phyloP scores from a whole-genome alignment of 306 rosid genomes.

The Medicago lupulina region DNA sequence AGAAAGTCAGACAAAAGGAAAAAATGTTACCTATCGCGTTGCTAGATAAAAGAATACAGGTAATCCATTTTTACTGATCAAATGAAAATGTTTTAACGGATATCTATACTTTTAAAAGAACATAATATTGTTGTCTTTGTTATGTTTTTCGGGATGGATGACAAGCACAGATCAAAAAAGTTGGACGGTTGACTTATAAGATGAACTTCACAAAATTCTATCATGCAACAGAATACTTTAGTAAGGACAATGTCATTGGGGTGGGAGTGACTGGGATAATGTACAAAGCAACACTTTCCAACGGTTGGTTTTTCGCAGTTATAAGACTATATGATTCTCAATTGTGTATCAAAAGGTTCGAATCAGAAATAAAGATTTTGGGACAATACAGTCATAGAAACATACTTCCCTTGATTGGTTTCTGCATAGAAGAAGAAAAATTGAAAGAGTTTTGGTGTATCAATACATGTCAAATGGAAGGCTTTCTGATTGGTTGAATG shows the following conservation, averaged over 20 bases:
- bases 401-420: constrained; percentile 14
- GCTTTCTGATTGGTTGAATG: constrained; percentile 45
- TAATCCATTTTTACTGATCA: background rate
- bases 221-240: constrained; percentile 41
- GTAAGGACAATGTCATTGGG: constrained; percentile 28
- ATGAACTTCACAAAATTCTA: constrained; percentile 29
- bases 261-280: constrained; percentile 40
- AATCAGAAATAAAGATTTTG: constrained; percentile 17
- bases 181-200: constrained; percentile 1
- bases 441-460: constrained; percentile 42
- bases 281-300: constrained; percentile 38
- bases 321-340: constrained; percentile 37
- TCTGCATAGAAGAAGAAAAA: constrained; percentile 26
- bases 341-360: background rate
- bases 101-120: too few species aligned
- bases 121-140: background rate
- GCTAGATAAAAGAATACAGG: constrained; percentile 16
- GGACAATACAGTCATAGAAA: constrained; percentile 40
- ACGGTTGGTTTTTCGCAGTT: constrained; percentile 33
- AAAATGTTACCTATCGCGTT: background rate
- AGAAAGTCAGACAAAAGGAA: background rate
- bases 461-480: constrained; percentile 46
- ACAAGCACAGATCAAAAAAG: background rate
- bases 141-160: background rate
- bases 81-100: too few species aligned